These are phyloP conservation scores for Microcera coccophila DNA, from an alignment of 2,329 filamentous ascomycete genomes.

Conservation along the genomic window DNA sequence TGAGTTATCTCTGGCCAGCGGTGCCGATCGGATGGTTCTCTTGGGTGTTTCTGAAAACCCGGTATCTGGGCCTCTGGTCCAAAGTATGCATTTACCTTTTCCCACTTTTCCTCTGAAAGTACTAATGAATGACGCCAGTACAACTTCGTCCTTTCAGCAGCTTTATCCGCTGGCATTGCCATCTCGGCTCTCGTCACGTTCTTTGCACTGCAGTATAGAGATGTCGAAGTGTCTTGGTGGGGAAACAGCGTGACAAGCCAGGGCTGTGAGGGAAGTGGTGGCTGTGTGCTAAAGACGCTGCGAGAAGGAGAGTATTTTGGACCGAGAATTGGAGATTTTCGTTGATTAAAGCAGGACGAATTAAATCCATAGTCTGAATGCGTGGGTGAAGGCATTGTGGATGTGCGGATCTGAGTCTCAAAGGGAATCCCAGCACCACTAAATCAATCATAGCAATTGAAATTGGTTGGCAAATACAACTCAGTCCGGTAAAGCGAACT, in stretches of 20 bases:
- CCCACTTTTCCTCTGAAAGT: background rate
- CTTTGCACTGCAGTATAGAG: slow-evolving; percentile 9
- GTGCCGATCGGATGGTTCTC: slow-evolving; percentile 8
- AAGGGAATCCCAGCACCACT: too few relatives aligned
- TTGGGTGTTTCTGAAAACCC: slow-evolving; percentile 10
- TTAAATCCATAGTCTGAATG: too few relatives aligned
- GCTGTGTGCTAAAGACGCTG: too few relatives aligned
- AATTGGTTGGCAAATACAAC: too few relatives aligned
- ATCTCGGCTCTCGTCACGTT: slow-evolving; percentile 13
- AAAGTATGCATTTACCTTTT: slow-evolving; percentile 5
- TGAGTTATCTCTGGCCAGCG: slow-evolving; percentile 10
- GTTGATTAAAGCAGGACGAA: too few relatives aligned
- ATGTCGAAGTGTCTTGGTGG: slow-evolving; percentile 13
- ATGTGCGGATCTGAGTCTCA: too few relatives aligned
- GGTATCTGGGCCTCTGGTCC: slow-evolving; percentile 13
- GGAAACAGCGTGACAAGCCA: slow-evolving; percentile 16
- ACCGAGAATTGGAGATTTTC: too few relatives aligned
- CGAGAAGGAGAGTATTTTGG: too few relatives aligned
- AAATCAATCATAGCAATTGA: too few relatives aligned
- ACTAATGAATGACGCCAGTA: slow-evolving; percentile 4
- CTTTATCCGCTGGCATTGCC: slow-evolving; percentile 11
- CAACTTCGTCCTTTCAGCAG: slow-evolving; percentile 15
- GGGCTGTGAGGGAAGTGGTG: too few relatives aligned
- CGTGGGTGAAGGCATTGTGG: too few relatives aligned
- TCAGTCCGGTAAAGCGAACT: too few relatives aligned